Evolutionary conservation across 148 eudicot genomes (phyloP).

Genomic region (Selenicereus undatus): DNA sequence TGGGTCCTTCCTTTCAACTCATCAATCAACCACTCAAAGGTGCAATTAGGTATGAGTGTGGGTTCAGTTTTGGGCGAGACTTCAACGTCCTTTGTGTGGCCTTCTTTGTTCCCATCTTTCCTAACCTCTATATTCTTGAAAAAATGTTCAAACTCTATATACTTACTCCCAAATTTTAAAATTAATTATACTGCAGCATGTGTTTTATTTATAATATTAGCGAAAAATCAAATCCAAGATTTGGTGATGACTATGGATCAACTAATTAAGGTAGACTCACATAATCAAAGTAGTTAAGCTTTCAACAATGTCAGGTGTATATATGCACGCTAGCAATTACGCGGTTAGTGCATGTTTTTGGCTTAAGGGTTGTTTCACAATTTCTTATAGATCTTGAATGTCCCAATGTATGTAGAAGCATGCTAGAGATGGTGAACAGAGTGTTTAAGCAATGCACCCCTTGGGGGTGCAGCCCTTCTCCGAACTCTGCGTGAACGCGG

Average conservation of each 20-base stretch:
- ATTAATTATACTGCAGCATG: neutral
- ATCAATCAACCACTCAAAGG: neutral
- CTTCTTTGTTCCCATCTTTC: neutral
- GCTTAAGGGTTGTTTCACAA: no score
- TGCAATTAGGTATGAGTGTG: conserved; percentile 1
- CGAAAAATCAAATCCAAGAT: neutral
- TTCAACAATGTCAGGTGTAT: neutral
- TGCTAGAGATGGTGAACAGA: no score
- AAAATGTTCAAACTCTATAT: neutral
- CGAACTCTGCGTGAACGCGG: no score
- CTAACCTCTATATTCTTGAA: neutral
- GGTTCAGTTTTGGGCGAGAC: neutral
- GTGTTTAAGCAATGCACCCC: no score
- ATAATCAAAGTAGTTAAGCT: neutral
- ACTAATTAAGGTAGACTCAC: no score
- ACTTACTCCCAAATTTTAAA: neutral
- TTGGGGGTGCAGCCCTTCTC: no score
- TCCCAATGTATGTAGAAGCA: no score
- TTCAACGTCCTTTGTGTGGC: neutral
- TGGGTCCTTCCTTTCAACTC: neutral
- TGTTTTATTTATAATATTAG: neutral
- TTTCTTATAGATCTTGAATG: no score
- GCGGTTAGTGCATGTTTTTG: neutral
- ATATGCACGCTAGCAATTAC: neutral
- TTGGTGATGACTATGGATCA: neutral